Evolutionary conservation across 208 protist species (phyloP), one percentile per base, ranked within the genome.

Genomic region (Endotrypanum monterogeii): DNA sequence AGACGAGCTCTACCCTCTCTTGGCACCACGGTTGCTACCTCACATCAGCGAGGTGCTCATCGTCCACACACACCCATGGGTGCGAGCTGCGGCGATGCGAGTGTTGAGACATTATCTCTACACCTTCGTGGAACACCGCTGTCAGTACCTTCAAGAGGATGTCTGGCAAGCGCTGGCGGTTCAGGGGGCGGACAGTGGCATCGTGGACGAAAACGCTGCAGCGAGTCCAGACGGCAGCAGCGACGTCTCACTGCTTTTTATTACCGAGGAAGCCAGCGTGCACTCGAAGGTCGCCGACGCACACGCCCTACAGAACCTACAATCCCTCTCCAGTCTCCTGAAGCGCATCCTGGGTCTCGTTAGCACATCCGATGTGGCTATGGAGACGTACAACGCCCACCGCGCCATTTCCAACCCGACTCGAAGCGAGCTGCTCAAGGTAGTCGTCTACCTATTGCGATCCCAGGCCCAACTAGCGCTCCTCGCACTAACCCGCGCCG

Each of bases 21-120:
- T 86, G 23, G 71, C 73, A 9, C 69, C 85, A 35, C 71, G 72
- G 9, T 65, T 96, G 50, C 54, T 94, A 28, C 83, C 85, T 18
- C 78, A 67, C 71, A 39, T 94, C 30, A 67, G 69, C 9, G 73
- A 78, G 2, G 80, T 79, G 37, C 84, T 94, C 63, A 65, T 95
- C 30, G 32, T 82, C 35, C 93, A 97, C 78, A 71, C 87, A 35
- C 93, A 97, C 74, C 88, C 91, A 32, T 97, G 93, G 91, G 86
- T 97, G 63, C 91, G 87, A 35, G 82, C 83, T 23, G 90, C 78
- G 5, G 80, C 93, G 32, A 76, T 91, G 81, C 88, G 93, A 30
- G 73, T 95, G 8, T 76, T 95, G 63, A 76, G 84, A 35, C 78
- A 92, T 70, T 97, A 97, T 82, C 87, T 81, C 69, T 90, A 93